A percentile compares a stretch with the other conserved stretches of the same genome.
phyloP scores from a whole-genome alignment of 768 basidiomycete species.

The Kondoa malvinella region DNA sequence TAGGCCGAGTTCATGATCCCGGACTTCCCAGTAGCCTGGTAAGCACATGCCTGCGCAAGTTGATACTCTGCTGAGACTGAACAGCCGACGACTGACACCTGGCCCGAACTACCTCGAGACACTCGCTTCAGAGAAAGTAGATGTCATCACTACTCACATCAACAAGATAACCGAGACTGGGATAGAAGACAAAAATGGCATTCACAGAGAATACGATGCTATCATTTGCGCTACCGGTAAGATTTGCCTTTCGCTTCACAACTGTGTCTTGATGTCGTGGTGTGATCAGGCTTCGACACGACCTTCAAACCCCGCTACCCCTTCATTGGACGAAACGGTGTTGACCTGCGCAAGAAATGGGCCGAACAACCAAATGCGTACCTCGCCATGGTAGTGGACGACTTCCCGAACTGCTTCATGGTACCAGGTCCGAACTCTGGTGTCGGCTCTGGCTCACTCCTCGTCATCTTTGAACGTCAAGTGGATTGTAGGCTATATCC shows the following conservation, averaged over 20 bases:
- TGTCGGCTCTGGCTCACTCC: not conserved
- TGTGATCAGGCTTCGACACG: too few species aligned
- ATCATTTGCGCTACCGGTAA: not conserved
- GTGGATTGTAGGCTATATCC: not conserved
- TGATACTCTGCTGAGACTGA: too few species aligned
- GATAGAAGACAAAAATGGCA: not conserved
- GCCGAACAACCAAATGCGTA: slow-evolving; percentile 13
- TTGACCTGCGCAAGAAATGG: slow-evolving; percentile 7
- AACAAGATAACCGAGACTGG: not conserved
- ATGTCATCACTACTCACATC: slow-evolving; percentile 1
- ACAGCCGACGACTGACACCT: slow-evolving; percentile 2
- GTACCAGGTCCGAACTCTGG: not conserved
- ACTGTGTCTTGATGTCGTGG: too few species aligned
- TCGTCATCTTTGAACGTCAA: not conserved
- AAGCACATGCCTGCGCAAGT: too few species aligned
- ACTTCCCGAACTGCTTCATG: slow-evolving; percentile 10
- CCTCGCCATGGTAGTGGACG: slow-evolving; percentile 9
- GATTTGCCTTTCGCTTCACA: not conserved
- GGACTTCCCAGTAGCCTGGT: not conserved
- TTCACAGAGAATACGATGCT: slow-evolving; percentile 1
- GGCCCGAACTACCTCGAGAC: not conserved
- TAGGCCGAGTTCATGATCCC: slow-evolving; percentile 2
- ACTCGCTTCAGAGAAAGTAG: not conserved
- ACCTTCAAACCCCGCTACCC: slow-evolving; percentile 13
- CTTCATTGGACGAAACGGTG: slow-evolving; percentile 14